Percentiles rank a stretch among this genome's conserved stretches.
Evolutionary conservation across 2,329 filamentous ascomycete genomes (phyloP).

Genomic region (Fusarium poae): DNA sequence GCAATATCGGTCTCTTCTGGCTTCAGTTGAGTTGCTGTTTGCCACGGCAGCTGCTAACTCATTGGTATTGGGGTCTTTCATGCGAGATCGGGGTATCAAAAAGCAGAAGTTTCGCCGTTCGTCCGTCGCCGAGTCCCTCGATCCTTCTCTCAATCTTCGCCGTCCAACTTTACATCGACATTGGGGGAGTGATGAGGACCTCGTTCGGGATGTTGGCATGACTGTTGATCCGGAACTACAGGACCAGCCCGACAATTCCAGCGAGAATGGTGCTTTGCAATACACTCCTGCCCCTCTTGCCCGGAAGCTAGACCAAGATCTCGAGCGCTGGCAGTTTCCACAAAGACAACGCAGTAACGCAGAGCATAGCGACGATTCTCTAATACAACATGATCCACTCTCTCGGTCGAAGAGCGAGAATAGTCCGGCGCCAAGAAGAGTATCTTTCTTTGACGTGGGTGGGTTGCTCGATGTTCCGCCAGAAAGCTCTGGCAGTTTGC

Average conservation of each 20-base stretch:
- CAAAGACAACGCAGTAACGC: slow-evolving; percentile 55
- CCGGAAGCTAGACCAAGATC: slow-evolving; percentile 52
- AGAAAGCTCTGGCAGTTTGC: slow-evolving; percentile 51
- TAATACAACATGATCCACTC: slow-evolving; percentile 55
- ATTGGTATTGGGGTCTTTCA: slow-evolving; percentile 90
- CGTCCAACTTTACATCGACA: slow-evolving; percentile 70
- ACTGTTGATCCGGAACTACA: slow-evolving; percentile 69
- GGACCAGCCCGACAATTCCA: slow-evolving; percentile 50
- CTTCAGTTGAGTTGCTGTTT: slow-evolving; percentile 90
- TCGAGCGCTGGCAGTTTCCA: slow-evolving; percentile 64
- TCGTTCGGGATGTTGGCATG: slow-evolving; percentile 84
- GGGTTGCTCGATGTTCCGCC: slow-evolving; percentile 72
- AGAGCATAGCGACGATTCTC: slow-evolving; percentile 61
- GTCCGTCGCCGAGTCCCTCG: slow-evolving; percentile 73
- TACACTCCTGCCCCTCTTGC: slow-evolving; percentile 56
- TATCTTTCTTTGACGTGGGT: slow-evolving; percentile 89
- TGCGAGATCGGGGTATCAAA: slow-evolving; percentile 90
- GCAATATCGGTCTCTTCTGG: slow-evolving; percentile 88
- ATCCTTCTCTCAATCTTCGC: slow-evolving; percentile 56
- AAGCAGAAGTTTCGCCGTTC: slow-evolving; percentile 83
- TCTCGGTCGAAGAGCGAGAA: slow-evolving; percentile 47
- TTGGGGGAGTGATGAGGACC: slow-evolving; percentile 92
- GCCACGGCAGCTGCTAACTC: slow-evolving; percentile 90
- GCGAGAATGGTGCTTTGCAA: slow-evolving; percentile 49
- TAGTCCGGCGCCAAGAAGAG: slow-evolving; percentile 53